phyloP scores from a whole-genome alignment of 139 green algal genomes.

The Coelastrella sp. region DNA sequence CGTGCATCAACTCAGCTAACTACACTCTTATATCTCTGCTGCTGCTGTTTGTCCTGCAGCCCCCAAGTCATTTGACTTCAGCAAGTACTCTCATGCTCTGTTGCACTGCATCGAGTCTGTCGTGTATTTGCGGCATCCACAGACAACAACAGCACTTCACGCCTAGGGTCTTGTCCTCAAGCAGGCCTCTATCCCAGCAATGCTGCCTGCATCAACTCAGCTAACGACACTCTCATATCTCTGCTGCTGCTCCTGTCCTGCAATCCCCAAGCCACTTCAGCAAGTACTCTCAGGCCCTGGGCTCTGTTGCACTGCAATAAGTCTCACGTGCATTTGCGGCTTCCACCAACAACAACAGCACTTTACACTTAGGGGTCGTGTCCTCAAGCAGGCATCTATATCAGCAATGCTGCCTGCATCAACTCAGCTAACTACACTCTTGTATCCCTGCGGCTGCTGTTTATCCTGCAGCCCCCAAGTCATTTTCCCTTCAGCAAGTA shows the following conservation, averaged over 20 bases:
- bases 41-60: not conserved
- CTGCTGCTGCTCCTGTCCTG: not conserved
- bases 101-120: constrained; percentile 61
- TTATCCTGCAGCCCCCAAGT: not conserved
- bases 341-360: too few species aligned
- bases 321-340: not conserved
- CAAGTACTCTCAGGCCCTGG: constrained; percentile 64
- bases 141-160: too few species aligned
- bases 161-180: not conserved
- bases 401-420: not conserved
- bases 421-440: not conserved
- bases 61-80: constrained; percentile 62
- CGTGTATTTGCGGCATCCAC: not conserved
- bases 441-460: not conserved
- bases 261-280: constrained; percentile 54
- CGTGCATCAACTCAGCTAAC: not conserved
- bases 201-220: not conserved
- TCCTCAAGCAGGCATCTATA: too few species aligned
- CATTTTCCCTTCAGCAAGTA: constrained; percentile 72
- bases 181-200: not conserved
- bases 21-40: not conserved
- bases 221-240: not conserved
- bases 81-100: constrained; percentile 62
- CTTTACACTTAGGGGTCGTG: too few species aligned
- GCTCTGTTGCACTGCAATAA: constrained; percentile 68